Percentiles rank a stretch among this genome's conserved stretches.
Evolutionary conservation across 306 rosid genomes (phyloP).

Genomic region (Aeschynomene evenia): DNA sequence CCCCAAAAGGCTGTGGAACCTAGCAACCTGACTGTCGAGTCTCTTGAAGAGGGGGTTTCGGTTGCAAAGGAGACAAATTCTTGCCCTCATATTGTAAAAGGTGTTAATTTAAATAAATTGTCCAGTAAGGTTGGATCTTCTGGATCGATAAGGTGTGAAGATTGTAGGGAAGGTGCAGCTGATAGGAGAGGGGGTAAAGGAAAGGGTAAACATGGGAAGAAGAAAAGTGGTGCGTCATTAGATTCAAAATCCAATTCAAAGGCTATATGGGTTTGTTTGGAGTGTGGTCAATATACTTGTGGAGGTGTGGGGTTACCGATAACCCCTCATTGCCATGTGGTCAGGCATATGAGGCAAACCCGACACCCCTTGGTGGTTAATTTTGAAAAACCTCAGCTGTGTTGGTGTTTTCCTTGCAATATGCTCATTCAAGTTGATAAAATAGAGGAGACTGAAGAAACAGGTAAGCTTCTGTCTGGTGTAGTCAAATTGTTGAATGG

Average conservation of each 20-base stretch:
- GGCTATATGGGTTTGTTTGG: conserved; percentile 89
- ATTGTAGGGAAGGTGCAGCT: conserved; percentile 61
- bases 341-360: conserved; percentile 65
- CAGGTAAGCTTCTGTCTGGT: conserved; percentile 46
- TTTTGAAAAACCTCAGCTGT: conserved; percentile 64
- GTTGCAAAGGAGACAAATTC: conserved; percentile 50
- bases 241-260: conserved; percentile 60
- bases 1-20: conserved; percentile 37
- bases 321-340: conserved; percentile 54
- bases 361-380: conserved; percentile 71
- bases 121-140: conserved; percentile 54
- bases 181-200: conserved; percentile 67
- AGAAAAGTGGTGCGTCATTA: conserved; percentile 55
- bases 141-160: conserved; percentile 56
- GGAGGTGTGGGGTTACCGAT: conserved; percentile 88
- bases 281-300: conserved; percentile 77
- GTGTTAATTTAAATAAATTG: conserved; percentile 56
- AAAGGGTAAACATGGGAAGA: conserved; percentile 71
- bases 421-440: conserved; percentile 59
- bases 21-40: conserved; percentile 33
- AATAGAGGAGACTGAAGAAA: conserved; percentile 55
- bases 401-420: conserved; percentile 88
- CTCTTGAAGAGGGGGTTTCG: conserved; percentile 45
- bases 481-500: conserved; percentile 67
- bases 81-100: conserved; percentile 74